Evolutionary conservation across 345 rosid genomes (phyloP).

Genomic region (Aurinia saxatilis): DNA sequence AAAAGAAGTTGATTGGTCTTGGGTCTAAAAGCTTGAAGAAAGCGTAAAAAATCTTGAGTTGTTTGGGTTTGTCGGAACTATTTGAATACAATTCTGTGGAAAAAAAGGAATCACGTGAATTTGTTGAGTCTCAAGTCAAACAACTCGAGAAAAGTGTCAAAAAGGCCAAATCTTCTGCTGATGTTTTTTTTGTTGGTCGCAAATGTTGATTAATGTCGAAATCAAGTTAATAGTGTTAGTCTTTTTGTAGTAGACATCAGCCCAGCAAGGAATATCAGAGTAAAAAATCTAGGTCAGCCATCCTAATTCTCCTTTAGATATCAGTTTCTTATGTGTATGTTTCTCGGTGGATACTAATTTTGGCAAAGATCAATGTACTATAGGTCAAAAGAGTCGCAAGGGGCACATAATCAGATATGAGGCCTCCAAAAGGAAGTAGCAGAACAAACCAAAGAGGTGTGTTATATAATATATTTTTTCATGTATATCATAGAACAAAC

Average conservation of each 20-base stretch:
- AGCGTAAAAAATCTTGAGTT: background rate
- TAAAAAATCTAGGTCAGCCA: constrained; percentile 40
- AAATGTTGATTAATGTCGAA: no score
- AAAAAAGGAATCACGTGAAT: background rate
- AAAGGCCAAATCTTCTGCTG: background rate
- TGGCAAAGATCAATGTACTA: constrained; percentile 32
- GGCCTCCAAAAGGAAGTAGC: constrained; percentile 51
- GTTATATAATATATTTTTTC: background rate
- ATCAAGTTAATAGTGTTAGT: no score
- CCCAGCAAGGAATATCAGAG: constrained; percentile 36
- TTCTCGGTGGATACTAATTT: constrained; percentile 6
- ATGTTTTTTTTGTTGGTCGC: constrained; percentile 15
- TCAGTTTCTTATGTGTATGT: constrained; percentile 3
- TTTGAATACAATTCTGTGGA: no score
- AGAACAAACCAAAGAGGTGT: constrained; percentile 66
- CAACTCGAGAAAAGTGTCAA: background rate
- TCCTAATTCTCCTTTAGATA: constrained; percentile 9
- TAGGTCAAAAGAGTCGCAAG: constrained; percentile 44
- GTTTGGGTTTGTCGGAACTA: no score
- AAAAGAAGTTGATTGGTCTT: background rate
- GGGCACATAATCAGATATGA: constrained; percentile 36
- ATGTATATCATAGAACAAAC: background rate
- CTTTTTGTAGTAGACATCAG: no score
- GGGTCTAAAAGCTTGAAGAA: background rate
- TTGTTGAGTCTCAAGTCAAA: background rate